Evolutionary conservation across 306 rosid species (phyloP).

Genomic region (Lupinus albus): DNA sequence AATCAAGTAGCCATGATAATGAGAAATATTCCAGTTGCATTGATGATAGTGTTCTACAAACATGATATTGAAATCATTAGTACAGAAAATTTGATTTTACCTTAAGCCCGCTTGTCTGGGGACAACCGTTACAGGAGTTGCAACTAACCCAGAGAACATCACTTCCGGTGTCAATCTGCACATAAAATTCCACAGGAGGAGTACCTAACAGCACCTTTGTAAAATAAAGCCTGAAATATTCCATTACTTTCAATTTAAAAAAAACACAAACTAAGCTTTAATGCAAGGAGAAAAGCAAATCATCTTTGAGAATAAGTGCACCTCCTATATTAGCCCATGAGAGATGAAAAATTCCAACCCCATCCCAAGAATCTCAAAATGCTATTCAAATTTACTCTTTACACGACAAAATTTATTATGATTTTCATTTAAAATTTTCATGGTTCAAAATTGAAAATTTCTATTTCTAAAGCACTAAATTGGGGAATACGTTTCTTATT

Average conservation of each 20-base stretch:
- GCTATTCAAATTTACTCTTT: no score
- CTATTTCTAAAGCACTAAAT: no score
- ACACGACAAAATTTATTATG: no score
- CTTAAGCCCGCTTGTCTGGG: conserved; percentile 75
- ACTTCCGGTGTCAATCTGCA: conserved; percentile 98
- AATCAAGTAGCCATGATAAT: conserved; percentile 35
- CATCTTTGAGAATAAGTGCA: no score
- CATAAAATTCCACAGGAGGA: conserved; percentile 83
- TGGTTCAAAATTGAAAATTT: no score
- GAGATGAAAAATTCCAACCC: no score
- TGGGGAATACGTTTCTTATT: no score
- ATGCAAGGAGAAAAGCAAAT: conserved; percentile 9
- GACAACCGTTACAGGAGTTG: conserved; percentile 87
- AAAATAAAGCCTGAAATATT: conserved; percentile 71
- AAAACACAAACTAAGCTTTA: neutral
- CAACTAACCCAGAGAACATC: conserved; percentile 97
- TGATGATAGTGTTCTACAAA: neutral
- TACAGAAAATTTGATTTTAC: conserved; percentile 47
- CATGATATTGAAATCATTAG: conserved; percentile 28
- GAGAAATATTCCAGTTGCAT: neutral
- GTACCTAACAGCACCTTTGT: conserved; percentile 82
- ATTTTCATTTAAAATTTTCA: no score
- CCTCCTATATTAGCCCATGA: no score
- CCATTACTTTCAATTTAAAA: conserved; percentile 29
- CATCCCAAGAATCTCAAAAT: no score